Conservation (phyloP, 495 filamentous ascomycete genomes). For the Penicillium pancosmium region DNA sequence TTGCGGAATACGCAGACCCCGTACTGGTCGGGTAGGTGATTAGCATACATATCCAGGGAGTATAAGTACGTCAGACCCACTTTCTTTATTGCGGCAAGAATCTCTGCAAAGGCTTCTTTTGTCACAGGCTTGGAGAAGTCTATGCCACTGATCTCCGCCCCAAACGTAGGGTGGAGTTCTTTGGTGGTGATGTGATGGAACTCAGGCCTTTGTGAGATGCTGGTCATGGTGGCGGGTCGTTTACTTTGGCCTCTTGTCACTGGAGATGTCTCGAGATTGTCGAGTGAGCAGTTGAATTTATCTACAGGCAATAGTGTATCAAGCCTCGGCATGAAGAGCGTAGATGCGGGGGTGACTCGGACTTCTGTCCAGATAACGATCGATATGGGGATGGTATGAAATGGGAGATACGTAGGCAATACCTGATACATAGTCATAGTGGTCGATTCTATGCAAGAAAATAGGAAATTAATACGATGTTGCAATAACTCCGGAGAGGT, state of each 20-base stretch:
- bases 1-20: conserved; percentile 59
- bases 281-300: background rate
- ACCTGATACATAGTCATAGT: no score
- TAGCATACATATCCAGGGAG: background rate
- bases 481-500: no score
- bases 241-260: background rate
- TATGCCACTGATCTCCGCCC: conserved; percentile 55
- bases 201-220: background rate
- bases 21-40: conserved; percentile 42
- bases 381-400: background rate
- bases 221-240: conserved; percentile 10
- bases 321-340: conserved; percentile 18
- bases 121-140: conserved; percentile 46
- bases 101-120: conserved; percentile 50
- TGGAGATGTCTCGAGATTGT: no score
- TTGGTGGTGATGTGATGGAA: conserved; percentile 32
- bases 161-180: conserved; percentile 56
- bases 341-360: conserved; percentile 9
- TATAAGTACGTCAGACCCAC: conserved; percentile 4
- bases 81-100: conserved; percentile 18
- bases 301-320: no score
- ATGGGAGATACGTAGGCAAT: no score
- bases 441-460: no score
- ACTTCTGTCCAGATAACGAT: conserved; percentile 16
- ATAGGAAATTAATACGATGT: no score